Evolutionary conservation across 2,329 filamentous ascomycete genomes (phyloP).

Genomic region (Pseudocercospora crystallina): DNA sequence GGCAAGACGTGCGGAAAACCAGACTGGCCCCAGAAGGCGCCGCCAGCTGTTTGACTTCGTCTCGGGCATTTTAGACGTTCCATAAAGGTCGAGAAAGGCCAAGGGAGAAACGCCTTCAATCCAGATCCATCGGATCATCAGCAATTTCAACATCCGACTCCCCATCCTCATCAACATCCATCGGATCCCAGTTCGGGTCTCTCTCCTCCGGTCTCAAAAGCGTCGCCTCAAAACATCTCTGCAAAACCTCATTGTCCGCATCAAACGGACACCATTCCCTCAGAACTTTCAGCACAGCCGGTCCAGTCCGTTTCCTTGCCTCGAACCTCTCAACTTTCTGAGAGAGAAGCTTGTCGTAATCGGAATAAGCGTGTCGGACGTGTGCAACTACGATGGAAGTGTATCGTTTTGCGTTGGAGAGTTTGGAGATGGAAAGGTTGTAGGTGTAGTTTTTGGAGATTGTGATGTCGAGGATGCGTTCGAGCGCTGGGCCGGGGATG

Average conservation of each 20-base stretch:
- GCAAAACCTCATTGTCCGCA: slow-evolving; percentile 30
- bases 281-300: slow-evolving; percentile 30
- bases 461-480: slow-evolving; percentile 31
- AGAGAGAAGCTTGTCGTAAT: slow-evolving; percentile 58
- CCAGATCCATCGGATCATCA: slow-evolving; percentile 32
- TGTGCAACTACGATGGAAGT: slow-evolving; percentile 56
- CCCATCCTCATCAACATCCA: slow-evolving; percentile 31
- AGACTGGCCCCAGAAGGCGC: too few relatives aligned
- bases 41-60: too few relatives aligned
- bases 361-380: slow-evolving; percentile 60
- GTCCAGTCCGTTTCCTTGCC: slow-evolving; percentile 25
- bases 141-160: slow-evolving; percentile 20
- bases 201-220: slow-evolving; percentile 31
- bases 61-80: too few relatives aligned
- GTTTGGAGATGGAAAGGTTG: slow-evolving; percentile 29
- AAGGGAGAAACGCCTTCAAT: slow-evolving; percentile 15
- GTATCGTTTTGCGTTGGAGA: slow-evolving; percentile 29
- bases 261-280: slow-evolving; percentile 37
- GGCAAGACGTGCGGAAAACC: too few relatives aligned
- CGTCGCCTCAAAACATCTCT: slow-evolving; percentile 30
- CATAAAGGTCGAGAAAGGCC: not conserved
- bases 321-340: slow-evolving; percentile 31
- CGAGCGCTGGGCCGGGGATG: slow-evolving; percentile 24
- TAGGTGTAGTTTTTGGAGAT: slow-evolving; percentile 33
- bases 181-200: slow-evolving; percentile 28